These are phyloP conservation scores for Fragaria vesca DNA, from an alignment of 306 rosid species.

Conservation along the genomic window DNA sequence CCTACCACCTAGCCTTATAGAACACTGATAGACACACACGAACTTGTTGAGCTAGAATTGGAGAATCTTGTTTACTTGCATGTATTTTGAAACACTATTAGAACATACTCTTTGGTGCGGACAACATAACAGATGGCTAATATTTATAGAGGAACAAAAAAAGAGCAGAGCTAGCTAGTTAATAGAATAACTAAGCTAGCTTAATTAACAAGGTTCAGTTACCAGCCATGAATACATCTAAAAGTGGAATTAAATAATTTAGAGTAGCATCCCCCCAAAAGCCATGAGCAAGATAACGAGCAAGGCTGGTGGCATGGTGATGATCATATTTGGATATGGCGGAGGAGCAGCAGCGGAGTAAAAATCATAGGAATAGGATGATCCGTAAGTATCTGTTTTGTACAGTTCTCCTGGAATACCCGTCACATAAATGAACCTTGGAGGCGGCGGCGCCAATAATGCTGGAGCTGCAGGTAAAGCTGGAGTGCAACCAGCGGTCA, in stretches of 20 bases:
- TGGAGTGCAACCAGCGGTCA: constrained; percentile 25
- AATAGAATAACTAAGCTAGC: neutral
- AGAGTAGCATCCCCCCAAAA: neutral
- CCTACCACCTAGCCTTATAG: too few species aligned
- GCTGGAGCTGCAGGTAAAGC: neutral
- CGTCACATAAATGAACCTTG: constrained; percentile 68
- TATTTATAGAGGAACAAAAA: neutral
- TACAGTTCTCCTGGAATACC: constrained; percentile 48
- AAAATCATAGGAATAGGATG: constrained; percentile 11
- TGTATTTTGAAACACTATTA: neutral
- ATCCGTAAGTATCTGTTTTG: constrained; percentile 23
- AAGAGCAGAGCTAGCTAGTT: neutral
- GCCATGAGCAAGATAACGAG: neutral
- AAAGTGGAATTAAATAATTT: neutral
- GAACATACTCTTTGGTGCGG: neutral
- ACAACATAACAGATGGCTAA: neutral
- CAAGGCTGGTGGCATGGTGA: neutral
- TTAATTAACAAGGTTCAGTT: neutral
- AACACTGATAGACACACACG: too few species aligned
- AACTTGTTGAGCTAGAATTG: neutral
- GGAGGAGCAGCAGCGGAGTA: constrained; percentile 6
- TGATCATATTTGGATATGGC: neutral
- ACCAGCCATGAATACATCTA: neutral
- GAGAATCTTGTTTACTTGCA: neutral
- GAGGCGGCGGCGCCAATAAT: constrained; percentile 54